phyloP scores from a whole-genome alignment of 495 filamentous ascomycete species.

The Talaromyces stipitatus region DNA sequence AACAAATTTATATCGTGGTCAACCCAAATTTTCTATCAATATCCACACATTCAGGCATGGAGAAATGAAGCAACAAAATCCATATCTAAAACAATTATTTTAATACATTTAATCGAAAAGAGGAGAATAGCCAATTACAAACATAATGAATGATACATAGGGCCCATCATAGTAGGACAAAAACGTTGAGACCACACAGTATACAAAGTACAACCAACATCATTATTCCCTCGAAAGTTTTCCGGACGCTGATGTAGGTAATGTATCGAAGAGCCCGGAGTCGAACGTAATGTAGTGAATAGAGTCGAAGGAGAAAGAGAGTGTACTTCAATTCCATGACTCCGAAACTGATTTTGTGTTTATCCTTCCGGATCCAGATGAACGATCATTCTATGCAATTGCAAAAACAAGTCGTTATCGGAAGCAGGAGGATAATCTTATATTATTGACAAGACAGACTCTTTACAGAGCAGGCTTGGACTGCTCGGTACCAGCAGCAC shows the following conservation, averaged over 20 bases:
- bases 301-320: too few relatives aligned
- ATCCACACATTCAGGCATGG: background rate
- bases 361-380: background rate
- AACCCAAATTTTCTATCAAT: too few relatives aligned
- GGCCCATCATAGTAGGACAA: background rate
- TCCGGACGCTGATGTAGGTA: too few relatives aligned
- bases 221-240: too few relatives aligned
- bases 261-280: too few relatives aligned
- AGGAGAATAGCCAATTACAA: background rate
- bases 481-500: slow-evolving; percentile 24
- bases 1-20: too few relatives aligned
- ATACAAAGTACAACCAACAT: background rate
- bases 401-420: background rate
- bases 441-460: background rate
- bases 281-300: too few relatives aligned
- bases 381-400: background rate
- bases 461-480: slow-evolving; percentile 30
- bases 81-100: background rate
- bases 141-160: background rate
- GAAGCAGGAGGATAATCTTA: background rate
- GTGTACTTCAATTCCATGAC: too few relatives aligned
- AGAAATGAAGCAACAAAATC: background rate
- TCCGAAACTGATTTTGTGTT: too few relatives aligned
- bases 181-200: background rate
- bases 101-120: background rate